Base-by-base conservation (phyloP, 805 yeast species). In the Blastobotrys robertii region DNA sequence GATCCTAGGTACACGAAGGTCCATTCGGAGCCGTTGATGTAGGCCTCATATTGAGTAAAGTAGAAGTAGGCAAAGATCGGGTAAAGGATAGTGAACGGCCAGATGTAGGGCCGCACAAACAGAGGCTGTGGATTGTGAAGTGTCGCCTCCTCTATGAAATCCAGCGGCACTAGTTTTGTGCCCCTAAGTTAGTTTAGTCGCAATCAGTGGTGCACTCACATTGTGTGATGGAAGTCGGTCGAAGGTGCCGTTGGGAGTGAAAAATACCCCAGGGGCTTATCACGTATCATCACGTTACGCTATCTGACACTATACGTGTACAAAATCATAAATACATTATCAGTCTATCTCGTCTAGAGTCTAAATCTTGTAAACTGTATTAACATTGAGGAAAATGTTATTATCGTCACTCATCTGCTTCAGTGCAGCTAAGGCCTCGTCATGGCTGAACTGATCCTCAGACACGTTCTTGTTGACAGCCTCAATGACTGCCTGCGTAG, bases 1-100 rank as follows among this genome's bases (percentile, higher is more conserved):
- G 87, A 62, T 47, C 94, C 81, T 16, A 86, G 67, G 56, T 77
- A 88, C 31, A 90, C 92, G 61, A 84, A 85, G 0, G 97, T 92
- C 97, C 98, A 92, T 65, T 90, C 98, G 37, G 81, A 73, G 19
- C 96, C 96, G 37, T 74, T 82, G 56, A 90, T 82, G 59, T 84
- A 84, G 45, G 65, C 68, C 45, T 90, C 97, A 62, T 90, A 90
- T 44, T 79, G 76, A 47, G 66, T 65, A 46, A 62, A 55, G 60
- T 84, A 90, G 33, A 84, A 60, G 54, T 82, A 77, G 42, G 67
- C 66, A 60, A 84, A 84, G 13, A 73, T 57, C 4, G 95, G 95
- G 59, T 90, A 90, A 37, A 85, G 63, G 29, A 43, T 35, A 16
- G 48, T 29, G 61, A 87, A 88, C 8, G 95, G 95, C 71, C 84